These are phyloP conservation scores for Phytophthora boehmeriae DNA, from an alignment of 352 stramenopile species.

Conservation along the genomic window DNA sequence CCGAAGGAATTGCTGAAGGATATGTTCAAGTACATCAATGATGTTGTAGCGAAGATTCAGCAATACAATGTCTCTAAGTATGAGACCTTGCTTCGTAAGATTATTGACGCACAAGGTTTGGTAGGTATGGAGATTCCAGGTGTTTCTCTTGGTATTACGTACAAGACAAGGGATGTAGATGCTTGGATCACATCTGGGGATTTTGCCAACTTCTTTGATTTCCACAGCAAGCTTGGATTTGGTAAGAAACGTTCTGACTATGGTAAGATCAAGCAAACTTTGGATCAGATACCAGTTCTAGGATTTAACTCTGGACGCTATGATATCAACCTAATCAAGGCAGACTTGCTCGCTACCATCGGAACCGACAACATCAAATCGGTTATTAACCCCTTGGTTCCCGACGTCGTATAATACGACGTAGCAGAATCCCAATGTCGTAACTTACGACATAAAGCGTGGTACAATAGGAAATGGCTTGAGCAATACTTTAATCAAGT, in stretches of 20 bases:
- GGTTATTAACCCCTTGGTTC: constrained; percentile 16
- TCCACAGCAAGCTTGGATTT: not conserved
- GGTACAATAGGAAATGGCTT: constrained; percentile 18
- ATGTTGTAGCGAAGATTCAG: not conserved
- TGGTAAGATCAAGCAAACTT: not conserved
- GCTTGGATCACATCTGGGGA: not conserved
- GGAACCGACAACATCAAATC: not conserved
- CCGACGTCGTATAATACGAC: constrained; percentile 18
- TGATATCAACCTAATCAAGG: constrained; percentile 28
- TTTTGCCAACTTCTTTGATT: not conserved
- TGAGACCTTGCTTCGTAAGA: not conserved
- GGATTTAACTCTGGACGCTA: not conserved
- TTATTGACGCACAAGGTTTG: not conserved
- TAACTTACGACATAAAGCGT: constrained; percentile 15
- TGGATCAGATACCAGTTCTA: not conserved
- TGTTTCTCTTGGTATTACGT: not conserved
- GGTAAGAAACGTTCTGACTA: not conserved
- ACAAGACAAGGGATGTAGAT: not conserved
- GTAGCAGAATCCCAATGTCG: constrained; percentile 12
- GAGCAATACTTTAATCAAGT: constrained; percentile 17
- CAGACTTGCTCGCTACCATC: not conserved
- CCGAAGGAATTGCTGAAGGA: not conserved
- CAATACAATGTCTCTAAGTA: constrained; percentile 1
- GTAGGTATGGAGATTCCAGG: not conserved
- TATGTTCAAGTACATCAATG: not conserved